These are phyloP conservation scores for Chaetomidium leptoderma DNA, from an alignment of 495 filamentous ascomycete genomes.

Conservation along the genomic window DNA sequence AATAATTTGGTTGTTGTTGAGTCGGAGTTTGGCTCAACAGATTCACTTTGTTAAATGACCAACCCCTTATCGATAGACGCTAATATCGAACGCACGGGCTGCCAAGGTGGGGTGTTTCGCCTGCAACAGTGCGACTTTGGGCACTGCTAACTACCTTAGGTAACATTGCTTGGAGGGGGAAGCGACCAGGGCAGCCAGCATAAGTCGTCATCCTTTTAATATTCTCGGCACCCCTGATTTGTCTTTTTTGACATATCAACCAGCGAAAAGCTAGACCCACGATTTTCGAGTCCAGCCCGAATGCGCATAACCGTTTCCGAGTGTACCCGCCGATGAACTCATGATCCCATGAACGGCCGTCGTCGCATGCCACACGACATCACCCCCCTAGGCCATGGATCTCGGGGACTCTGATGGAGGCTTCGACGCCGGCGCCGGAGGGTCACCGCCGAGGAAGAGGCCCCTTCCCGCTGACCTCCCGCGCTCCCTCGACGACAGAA, in stretches of 20 bases:
- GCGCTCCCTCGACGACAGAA: conserved; percentile 83
- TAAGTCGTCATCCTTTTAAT: neutral
- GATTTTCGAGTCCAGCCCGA: neutral
- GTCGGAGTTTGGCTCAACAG: too few species aligned
- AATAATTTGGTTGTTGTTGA: too few species aligned
- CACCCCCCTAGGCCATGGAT: conserved; percentile 49
- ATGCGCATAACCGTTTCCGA: conserved; percentile 1
- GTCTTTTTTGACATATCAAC: neutral
- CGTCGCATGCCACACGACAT: conserved; percentile 25
- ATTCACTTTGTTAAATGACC: too few species aligned
- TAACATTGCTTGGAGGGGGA: conserved; percentile 10
- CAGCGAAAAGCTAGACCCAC: too few species aligned
- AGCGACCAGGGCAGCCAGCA: neutral
- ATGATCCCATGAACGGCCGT: conserved; percentile 7
- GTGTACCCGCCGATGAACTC: conserved; percentile 3
- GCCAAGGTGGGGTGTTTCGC: conserved; percentile 15
- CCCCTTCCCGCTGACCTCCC: conserved; percentile 82
- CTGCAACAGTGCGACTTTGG: conserved; percentile 6
- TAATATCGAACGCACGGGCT: conserved; percentile 13
- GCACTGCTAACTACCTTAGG: conserved; percentile 5
- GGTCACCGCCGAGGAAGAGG: conserved; percentile 35
- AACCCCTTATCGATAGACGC: conserved; percentile 7
- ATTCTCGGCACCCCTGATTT: neutral
- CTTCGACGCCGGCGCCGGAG: conserved; percentile 35
- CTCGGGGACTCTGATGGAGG: conserved; percentile 50